A percentile compares a stretch with the other conserved stretches of the same genome.
Evolutionary conservation across 352 stramenopile genomes (phyloP).

Genomic region (Elongisporangium senticosum): DNA sequence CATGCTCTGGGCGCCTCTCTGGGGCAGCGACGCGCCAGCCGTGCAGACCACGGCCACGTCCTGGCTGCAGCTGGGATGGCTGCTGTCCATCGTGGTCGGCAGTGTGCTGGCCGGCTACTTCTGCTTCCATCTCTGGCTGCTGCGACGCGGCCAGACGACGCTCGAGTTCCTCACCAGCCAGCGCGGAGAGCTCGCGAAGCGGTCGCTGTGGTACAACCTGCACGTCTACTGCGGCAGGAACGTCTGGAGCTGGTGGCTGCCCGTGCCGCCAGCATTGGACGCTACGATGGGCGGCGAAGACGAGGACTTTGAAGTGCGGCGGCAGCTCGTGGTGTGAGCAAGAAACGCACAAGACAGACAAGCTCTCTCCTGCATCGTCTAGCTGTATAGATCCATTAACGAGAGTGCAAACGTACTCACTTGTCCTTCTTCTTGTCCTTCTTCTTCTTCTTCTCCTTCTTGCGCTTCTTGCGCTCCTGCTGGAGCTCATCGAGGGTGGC

Average conservation of each 20-base stretch:
- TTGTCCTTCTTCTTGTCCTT: conserved; percentile 90
- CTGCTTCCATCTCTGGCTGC: conserved; percentile 68
- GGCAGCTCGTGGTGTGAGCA: conserved; percentile 33
- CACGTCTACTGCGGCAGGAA: conserved; percentile 64
- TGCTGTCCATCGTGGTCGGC: conserved; percentile 46
- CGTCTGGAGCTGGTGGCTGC: conserved; percentile 48
- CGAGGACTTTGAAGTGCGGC: conserved; percentile 20
- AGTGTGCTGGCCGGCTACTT: conserved; percentile 64
- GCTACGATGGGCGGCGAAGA: conserved; percentile 16
- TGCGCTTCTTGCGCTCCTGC: conserved; percentile 81
- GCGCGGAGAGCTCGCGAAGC: conserved; percentile 40
- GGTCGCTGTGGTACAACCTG: conserved; percentile 40
- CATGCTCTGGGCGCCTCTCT: conserved; percentile 30
- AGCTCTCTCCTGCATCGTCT: background rate
- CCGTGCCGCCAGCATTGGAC: conserved; percentile 36
- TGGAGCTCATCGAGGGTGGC: conserved; percentile 75
- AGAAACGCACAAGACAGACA: background rate
- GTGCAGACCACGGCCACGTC: conserved; percentile 12
- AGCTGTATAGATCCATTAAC: conserved; percentile 3
- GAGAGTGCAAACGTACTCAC: conserved; percentile 12
- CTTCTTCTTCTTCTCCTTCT: conserved; percentile 88
- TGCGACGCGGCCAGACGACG: conserved; percentile 60
- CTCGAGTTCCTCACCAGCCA: conserved; percentile 63
- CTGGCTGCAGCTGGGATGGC: conserved; percentile 40
- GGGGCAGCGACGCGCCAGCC: conserved; percentile 5